Base-by-base conservation (phyloP, 805 yeast species). In the Saccharomycopsis javanensis region DNA sequence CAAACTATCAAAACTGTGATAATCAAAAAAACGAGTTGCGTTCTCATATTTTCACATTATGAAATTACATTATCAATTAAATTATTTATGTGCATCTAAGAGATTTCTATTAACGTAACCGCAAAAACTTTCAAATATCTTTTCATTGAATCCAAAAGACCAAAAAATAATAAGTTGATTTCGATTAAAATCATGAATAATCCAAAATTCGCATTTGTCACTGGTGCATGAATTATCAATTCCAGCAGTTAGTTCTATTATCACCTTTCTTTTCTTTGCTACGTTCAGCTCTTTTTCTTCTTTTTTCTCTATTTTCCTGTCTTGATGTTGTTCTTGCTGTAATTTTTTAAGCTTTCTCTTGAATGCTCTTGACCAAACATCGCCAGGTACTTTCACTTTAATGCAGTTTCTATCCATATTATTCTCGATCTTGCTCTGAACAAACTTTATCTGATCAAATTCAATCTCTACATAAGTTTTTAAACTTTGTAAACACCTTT, bases 361-460 rank as follows among this genome's bases (percentile, higher is more conserved):
- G 30, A 55, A 60, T 20, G 57, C 30, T 27, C 62, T 45, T 3
- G 62, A 60, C 62, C 62, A 60, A 20, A 60, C 60, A 30, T 57
- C 60, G 10, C 59, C 61, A 28, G 60, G 54, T 5, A 56, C 56
- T 15, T 50, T 34, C 16, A 58, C 30, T 6, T 25, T 33, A 23
- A 57, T 42, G 25, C 48, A 48, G 33, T 35, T 48, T 4, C 23
- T 28, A 5, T 27, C 31, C 13, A 5, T 27, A 8, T 48, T 13
- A 15, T 20, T 15, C 6, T 13, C 6, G 11, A 6, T 15, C 6
- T 13, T 3, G 11, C 23, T 25, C 23, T 42, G 48, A 20, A 42
- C 23, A 42, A 42, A 42, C 25, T 1, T 2, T 42, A 42, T 11
- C 10, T 20, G 8, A 10, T 42, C 48, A 8, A 42, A 20, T 4